Percentiles rank a stretch among this genome's conserved stretches.
These are phyloP conservation scores for Rhizophagus clarus DNA, from an alignment of 192 early-diverging fungal genomes.

Conservation along the genomic window DNA sequence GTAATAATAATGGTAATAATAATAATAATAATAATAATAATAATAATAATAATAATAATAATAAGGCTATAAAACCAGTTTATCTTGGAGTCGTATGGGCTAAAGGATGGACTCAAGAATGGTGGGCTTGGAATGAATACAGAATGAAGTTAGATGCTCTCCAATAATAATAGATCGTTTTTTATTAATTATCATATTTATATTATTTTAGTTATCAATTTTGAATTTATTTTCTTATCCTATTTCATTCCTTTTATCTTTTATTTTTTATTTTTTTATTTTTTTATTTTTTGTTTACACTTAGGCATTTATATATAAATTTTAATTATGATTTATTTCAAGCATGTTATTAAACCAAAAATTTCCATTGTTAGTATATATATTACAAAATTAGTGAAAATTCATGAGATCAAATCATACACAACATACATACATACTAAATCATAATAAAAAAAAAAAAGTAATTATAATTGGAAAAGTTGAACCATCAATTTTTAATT, in stretches of 20 bases:
- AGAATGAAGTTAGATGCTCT: slow-evolving; percentile 31
- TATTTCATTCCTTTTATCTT: background rate
- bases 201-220: background rate
- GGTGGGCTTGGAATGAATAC: slow-evolving; percentile 33
- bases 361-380: too few species aligned
- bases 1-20: background rate
- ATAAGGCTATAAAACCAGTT: background rate
- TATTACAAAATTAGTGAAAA: too few species aligned
- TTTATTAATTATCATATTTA: background rate
- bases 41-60: background rate
- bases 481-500: too few species aligned
- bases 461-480: too few species aligned
- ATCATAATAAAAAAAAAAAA: too few species aligned
- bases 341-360: background rate
- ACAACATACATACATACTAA: too few species aligned
- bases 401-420: too few species aligned
- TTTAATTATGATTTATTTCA: background rate
- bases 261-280: background rate
- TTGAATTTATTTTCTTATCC: background rate
- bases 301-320: background rate
- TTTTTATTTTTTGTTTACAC: background rate
- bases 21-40: background rate
- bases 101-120: slow-evolving; percentile 33
- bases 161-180: background rate
- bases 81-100: slow-evolving; percentile 31